Percentiles rank a stretch among this genome's conserved stretches.
These are phyloP conservation scores for Biscogniauxia mediterranea DNA, from an alignment of 2,329 filamentous ascomycete species.

Conservation along the genomic window DNA sequence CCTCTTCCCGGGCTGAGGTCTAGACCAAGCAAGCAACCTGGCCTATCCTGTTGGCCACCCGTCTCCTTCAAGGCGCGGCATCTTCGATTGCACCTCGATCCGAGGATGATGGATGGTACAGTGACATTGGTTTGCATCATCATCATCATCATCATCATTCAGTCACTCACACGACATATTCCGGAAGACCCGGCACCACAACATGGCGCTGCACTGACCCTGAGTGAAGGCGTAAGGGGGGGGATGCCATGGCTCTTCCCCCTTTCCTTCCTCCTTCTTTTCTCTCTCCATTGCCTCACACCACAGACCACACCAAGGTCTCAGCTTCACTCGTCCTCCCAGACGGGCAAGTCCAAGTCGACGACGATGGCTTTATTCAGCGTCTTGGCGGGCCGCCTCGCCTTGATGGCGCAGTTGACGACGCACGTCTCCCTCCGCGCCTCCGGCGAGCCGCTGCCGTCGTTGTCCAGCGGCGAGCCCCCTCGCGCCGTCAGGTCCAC, in stretches of 20 bases:
- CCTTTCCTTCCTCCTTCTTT: not conserved
- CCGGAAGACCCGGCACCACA: not conserved
- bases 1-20: not conserved
- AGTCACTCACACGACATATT: too few species aligned
- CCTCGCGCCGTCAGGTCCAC: slow-evolving; percentile 56
- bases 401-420: slow-evolving; percentile 76
- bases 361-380: slow-evolving; percentile 83
- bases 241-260: too few species aligned
- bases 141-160: too few species aligned
- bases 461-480: slow-evolving; percentile 44
- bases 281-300: not conserved
- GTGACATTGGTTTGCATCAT: not conserved
- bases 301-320: too few species aligned
- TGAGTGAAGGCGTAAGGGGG: too few species aligned
- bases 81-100: not conserved
- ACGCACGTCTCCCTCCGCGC: slow-evolving; percentile 69
- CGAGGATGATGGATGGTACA: not conserved
- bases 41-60: too few species aligned
- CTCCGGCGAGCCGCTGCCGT: slow-evolving; percentile 45
- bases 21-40: not conserved
- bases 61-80: not conserved
- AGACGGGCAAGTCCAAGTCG: slow-evolving; percentile 69
- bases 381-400: slow-evolving; percentile 51
- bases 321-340: slow-evolving; percentile 29
- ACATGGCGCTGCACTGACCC: too few species aligned